Evolutionary conservation across 768 basidiomycete species (phyloP).

Genomic region (Suillus variegatus): DNA sequence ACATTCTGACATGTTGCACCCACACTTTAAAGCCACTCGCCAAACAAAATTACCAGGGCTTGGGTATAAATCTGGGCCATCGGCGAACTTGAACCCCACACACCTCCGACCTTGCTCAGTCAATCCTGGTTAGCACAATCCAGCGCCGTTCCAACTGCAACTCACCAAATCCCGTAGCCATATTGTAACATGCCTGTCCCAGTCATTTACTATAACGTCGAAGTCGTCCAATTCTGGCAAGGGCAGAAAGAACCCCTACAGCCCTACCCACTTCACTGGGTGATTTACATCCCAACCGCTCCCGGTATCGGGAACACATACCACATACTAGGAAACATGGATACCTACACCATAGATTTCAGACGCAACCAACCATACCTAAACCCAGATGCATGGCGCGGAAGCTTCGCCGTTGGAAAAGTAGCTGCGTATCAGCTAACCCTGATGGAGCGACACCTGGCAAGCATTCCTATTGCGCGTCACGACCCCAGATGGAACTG

Average conservation of each 20-base stretch:
- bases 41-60: not conserved
- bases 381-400: slow-evolving; percentile 23
- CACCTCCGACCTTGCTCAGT: not conserved
- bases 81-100: not conserved
- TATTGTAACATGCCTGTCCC: slow-evolving; percentile 18
- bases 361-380: slow-evolving; percentile 9
- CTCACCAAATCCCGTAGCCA: not conserved
- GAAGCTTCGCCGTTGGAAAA: slow-evolving; percentile 26
- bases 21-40: not conserved
- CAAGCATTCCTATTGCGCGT: slow-evolving; percentile 18
- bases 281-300: slow-evolving; percentile 27
- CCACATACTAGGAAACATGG: slow-evolving; percentile 26
- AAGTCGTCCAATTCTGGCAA: slow-evolving; percentile 32
- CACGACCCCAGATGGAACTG: slow-evolving; percentile 25
- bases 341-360: slow-evolving; percentile 25
- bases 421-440: slow-evolving; percentile 19
- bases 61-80: not conserved
- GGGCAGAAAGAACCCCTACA: slow-evolving; percentile 6
- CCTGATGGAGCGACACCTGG: slow-evolving; percentile 18
- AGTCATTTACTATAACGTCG: slow-evolving; percentile 20
- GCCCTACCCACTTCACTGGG: slow-evolving; percentile 28
- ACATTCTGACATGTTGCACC: not conserved
- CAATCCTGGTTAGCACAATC: not conserved
- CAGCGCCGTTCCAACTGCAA: not conserved
- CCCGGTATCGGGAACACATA: slow-evolving; percentile 26